A percentile compares a stretch with the other conserved stretches of the same genome.
These are phyloP conservation scores for Ogataea ramenticola DNA, from an alignment of 805 yeast genomes.

Conservation along the genomic window DNA sequence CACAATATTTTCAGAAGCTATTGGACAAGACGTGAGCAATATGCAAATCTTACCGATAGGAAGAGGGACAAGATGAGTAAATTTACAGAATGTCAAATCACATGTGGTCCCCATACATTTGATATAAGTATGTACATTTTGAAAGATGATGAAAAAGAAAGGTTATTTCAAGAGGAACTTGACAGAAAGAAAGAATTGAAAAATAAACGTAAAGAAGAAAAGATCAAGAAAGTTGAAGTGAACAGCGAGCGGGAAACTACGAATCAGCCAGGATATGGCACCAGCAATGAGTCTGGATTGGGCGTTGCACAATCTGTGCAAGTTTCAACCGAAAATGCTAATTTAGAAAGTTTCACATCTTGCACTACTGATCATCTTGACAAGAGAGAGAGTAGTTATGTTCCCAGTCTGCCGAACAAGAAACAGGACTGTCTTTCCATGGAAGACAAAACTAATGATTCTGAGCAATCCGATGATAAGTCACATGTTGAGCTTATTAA, in stretches of 20 bases:
- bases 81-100: constrained; percentile 65
- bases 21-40: constrained; percentile 52
- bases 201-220: constrained; percentile 13
- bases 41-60: constrained; percentile 38
- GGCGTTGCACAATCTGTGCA: background rate
- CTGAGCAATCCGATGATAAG: no score
- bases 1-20: constrained; percentile 65
- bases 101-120: constrained; percentile 79
- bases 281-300: no score
- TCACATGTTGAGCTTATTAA: no score
- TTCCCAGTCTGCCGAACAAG: no score
- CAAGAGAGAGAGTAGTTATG: no score
- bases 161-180: constrained; percentile 24
- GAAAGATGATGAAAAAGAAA: constrained; percentile 68
- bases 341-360: background rate
- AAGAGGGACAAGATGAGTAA: constrained; percentile 82
- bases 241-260: background rate
- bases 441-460: no score
- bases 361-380: no score
- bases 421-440: no score
- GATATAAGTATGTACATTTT: constrained; percentile 74
- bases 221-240: background rate
- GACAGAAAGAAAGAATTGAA: constrained; percentile 23
- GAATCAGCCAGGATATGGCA: no score
- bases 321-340: background rate